Percentiles rank a stretch among this genome's conserved stretches.
Evolutionary conservation across 352 stramenopile genomes (phyloP).

Genomic region (Pythium coloratum): DNA sequence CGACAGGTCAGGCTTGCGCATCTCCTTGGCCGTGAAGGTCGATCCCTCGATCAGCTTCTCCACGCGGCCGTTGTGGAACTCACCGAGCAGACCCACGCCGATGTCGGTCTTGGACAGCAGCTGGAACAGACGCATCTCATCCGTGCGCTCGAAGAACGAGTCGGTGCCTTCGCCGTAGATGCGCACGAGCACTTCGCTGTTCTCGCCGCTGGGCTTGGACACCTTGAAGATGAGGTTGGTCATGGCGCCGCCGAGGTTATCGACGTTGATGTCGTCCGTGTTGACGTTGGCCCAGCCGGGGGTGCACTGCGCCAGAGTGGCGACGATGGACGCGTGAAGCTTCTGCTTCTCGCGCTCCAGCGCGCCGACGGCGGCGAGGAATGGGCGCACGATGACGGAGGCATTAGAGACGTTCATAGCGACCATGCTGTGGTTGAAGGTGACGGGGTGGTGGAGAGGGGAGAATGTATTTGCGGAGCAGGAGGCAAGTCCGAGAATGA

Average conservation of each 20-base stretch:
- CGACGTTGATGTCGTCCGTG: conserved; percentile 57
- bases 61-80: conserved; percentile 74
- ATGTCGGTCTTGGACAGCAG: conserved; percentile 69
- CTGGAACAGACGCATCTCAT: conserved; percentile 81
- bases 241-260: conserved; percentile 77
- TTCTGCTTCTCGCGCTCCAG: conserved; percentile 71
- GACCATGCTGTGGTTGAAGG: conserved; percentile 24
- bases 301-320: conserved; percentile 53
- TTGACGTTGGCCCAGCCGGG: conserved; percentile 57
- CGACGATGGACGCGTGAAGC: conserved; percentile 67
- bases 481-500: conserved; percentile 21
- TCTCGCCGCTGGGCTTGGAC: conserved; percentile 62
- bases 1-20: conserved; percentile 57
- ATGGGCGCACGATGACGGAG: conserved; percentile 54
- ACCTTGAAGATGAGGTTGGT: conserved; percentile 86
- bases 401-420: conserved; percentile 32
- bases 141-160: conserved; percentile 72
- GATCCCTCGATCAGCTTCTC: conserved; percentile 76
- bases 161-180: conserved; percentile 84
- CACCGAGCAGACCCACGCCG: conserved; percentile 68
- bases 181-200: conserved; percentile 70
- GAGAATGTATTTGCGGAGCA: neutral
- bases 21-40: conserved; percentile 67
- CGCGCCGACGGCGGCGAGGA: conserved; percentile 48
- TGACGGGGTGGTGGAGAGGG: neutral